phyloP scores from a whole-genome alignment of 208 protist genomes.

The Trypanosoma congolense region DNA sequence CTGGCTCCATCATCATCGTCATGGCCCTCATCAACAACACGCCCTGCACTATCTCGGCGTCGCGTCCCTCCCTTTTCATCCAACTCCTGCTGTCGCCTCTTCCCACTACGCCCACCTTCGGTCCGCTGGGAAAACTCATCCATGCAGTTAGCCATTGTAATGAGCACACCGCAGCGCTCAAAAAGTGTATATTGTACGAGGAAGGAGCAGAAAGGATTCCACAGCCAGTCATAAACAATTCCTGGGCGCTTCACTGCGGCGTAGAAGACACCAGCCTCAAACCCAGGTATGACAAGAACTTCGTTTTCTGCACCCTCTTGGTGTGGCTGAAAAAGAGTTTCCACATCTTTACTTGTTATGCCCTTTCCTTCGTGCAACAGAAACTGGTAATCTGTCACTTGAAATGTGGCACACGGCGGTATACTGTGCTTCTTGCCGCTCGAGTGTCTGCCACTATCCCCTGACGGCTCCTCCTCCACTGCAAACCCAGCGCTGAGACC shows the following conservation, averaged over 20 bases:
- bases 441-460: not conserved
- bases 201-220: slow-evolving; percentile 74
- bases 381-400: slow-evolving; percentile 63
- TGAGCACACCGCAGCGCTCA: slow-evolving; percentile 61
- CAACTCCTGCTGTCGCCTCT: not conserved
- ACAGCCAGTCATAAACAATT: slow-evolving; percentile 68
- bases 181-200: slow-evolving; percentile 65
- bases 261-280: slow-evolving; percentile 76
- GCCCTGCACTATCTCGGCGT: not conserved
- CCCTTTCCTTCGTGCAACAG: slow-evolving; percentile 37
- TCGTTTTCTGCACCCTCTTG: slow-evolving; percentile 22
- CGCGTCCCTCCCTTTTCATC: not conserved
- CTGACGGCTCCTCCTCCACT: slow-evolving; percentile 5
- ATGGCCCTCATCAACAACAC: not conserved
- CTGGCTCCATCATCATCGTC: not conserved
- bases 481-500: slow-evolving; percentile 58
- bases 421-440: not conserved
- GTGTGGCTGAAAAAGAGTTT: slow-evolving; percentile 45
- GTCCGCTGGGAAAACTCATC: slow-evolving; percentile 44
- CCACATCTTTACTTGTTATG: slow-evolving; percentile 58
- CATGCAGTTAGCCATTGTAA: slow-evolving; percentile 75
- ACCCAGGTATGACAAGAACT: slow-evolving; percentile 72
- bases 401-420: slow-evolving; percentile 75
- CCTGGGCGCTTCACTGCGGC: slow-evolving; percentile 70
- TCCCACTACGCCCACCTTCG: not conserved